phyloP scores from a whole-genome alignment of 2,329 filamentous ascomycete species.

The Tolypocladium cylindrosporum region DNA sequence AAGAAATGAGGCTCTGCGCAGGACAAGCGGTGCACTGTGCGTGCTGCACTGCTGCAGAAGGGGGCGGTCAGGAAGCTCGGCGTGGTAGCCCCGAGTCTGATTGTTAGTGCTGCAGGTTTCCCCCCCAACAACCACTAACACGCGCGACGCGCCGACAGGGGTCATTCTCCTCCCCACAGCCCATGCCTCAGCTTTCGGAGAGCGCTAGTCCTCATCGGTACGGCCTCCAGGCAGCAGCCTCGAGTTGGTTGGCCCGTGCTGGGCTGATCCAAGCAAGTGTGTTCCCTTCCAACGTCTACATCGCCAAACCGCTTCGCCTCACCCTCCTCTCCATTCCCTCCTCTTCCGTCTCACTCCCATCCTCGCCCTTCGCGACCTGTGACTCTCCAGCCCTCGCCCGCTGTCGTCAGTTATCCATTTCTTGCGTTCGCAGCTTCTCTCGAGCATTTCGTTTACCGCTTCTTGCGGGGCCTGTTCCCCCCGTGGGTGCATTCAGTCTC shows the following conservation, averaged over 20 bases:
- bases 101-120: not conserved
- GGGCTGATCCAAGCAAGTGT: slow-evolving; percentile 7
- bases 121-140: not conserved
- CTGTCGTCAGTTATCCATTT: not conserved
- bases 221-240: slow-evolving; percentile 12
- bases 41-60: not conserved
- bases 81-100: no score
- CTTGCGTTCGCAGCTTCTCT: not conserved
- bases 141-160: slow-evolving; percentile 3
- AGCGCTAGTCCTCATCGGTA: slow-evolving; percentile 7
- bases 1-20: not conserved
- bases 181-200: slow-evolving; percentile 6
- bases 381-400: slow-evolving; percentile 2
- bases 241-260: slow-evolving; percentile 1
- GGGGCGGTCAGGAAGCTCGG: not conserved
- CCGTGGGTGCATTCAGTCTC: not conserved
- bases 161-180: slow-evolving; percentile 6
- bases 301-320: slow-evolving; percentile 3
- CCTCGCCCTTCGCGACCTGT: not conserved
- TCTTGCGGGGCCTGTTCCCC: not conserved
- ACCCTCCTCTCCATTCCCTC: not conserved
- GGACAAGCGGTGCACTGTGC: not conserved
- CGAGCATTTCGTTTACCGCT: not conserved
- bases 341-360: not conserved
- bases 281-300: slow-evolving; percentile 5